Base-by-base conservation (phyloP, 2,329 filamentous ascomycete species). In the Aspergillus alliaceus region DNA sequence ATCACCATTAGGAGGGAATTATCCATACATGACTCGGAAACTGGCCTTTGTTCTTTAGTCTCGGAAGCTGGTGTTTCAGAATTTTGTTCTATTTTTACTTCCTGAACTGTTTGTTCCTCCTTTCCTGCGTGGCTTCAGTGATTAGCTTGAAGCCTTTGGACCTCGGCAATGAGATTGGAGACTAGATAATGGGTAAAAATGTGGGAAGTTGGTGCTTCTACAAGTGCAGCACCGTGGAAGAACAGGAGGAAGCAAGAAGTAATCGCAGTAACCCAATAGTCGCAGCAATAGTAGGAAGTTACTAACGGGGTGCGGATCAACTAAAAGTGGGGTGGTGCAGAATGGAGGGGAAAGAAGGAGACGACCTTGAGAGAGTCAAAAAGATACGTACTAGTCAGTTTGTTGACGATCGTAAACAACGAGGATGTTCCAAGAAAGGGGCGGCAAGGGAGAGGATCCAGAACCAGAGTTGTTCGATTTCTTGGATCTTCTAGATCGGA, bases 261-360 rank as follows among this genome's bases (percentile, higher is more conserved):
- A 29, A 47, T 47, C 44, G 9, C 44, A 47, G 44, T n/a, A 47
- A 47, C 18, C 25, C 44, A 47, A 47, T 47, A 47, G 44, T 31
- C 44, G 44, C 25, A 20, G 25, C 27, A 47, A 22, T 60, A 62
- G 55, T 57, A 53, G 54, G 53, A 59, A 59, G 57, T 60, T 62
- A 62, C 62, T 64, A 63, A 61, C 54, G 51, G 59, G 58, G 57
- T 48, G 60, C 57, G 55, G 63, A 64, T 60, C 59, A 52, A 57
- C 54, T 34, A 54, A 47, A 44, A 60, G 59, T 59, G 59, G 54
- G 56, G 56, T 62, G 60, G 60, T 56, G 61, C 57, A 53, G 55
- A 20, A 35, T 51, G 50, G 61, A 56, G 58, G 58, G 47, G 53
- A 44, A 29, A 53, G n/a, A 49, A 48, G 25, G 32, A 31, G 32